These are phyloP conservation scores for Elsinoe perseae DNA, from an alignment of 2,329 filamentous ascomycete species.

Conservation along the genomic window DNA sequence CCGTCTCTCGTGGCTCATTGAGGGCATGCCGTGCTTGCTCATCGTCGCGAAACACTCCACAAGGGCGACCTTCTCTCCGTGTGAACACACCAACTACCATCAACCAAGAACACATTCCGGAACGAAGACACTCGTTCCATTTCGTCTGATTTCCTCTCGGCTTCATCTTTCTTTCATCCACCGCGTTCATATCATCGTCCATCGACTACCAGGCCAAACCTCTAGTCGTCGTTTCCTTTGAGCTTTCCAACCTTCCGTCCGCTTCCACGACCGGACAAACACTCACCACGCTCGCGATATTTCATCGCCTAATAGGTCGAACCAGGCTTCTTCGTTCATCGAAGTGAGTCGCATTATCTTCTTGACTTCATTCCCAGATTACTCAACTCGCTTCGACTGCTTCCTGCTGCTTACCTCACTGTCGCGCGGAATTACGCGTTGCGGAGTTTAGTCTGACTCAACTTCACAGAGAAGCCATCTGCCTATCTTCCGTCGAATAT, in stretches of 20 bases:
- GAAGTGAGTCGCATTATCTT: conserved; percentile 28
- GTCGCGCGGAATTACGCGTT: neutral
- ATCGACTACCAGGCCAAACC: neutral
- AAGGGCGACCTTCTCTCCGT: neutral
- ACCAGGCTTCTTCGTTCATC: conserved; percentile 17
- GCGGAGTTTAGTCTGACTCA: conserved; percentile 16
- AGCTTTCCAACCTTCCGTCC: conserved; percentile 10
- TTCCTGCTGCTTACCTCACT: neutral
- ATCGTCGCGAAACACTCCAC: conserved; percentile 12
- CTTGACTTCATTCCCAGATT: neutral
- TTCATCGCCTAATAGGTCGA: conserved; percentile 6
- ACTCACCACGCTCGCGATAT: neutral
- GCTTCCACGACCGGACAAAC: conserved; percentile 14
- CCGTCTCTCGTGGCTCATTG: neutral
- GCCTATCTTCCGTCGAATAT: conserved; percentile 23
- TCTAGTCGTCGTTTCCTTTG: conserved; percentile 5
- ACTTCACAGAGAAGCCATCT: conserved; percentile 29
- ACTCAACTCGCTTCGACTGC: neutral
- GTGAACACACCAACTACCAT: neutral
- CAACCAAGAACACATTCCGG: conserved; percentile 2
- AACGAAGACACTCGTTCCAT: conserved; percentile 6
- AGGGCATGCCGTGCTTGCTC: conserved; percentile 3
- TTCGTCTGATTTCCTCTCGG: conserved; percentile 4
- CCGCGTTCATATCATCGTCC: neutral
- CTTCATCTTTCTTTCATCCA: conserved; percentile 3